A percentile compares a stretch with the other conserved stretches of the same genome.
These are phyloP conservation scores for Ilyonectria destructans DNA, from an alignment of 2,329 filamentous ascomycete species.

Conservation along the genomic window DNA sequence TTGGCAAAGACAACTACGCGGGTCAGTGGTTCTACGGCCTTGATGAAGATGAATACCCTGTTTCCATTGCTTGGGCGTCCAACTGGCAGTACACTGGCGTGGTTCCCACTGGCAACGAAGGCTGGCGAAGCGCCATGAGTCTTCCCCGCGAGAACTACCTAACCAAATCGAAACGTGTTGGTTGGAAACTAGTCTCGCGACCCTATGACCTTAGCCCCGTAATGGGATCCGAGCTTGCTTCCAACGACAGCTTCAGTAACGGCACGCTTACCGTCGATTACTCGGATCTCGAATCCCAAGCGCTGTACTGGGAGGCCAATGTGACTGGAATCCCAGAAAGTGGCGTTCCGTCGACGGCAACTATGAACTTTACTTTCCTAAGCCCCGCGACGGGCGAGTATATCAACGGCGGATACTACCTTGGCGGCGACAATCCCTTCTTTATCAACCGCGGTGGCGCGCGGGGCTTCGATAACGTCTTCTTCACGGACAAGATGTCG, in stretches of 20 bases:
- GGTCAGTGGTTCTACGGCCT: slow-evolving; percentile 54
- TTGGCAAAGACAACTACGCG: slow-evolving; percentile 58
- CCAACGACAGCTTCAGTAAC: slow-evolving; percentile 63
- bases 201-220: slow-evolving; percentile 67
- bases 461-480: slow-evolving; percentile 50
- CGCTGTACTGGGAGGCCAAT: slow-evolving; percentile 71
- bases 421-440: slow-evolving; percentile 48
- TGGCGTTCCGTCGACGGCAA: slow-evolving; percentile 40
- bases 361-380: slow-evolving; percentile 50
- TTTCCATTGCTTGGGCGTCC: slow-evolving; percentile 56
- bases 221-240: slow-evolving; percentile 61
- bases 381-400: slow-evolving; percentile 48
- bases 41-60: slow-evolving; percentile 45
- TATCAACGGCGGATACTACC: slow-evolving; percentile 48
- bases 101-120: slow-evolving; percentile 52
- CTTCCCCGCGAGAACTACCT: slow-evolving; percentile 66
- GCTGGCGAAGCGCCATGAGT: slow-evolving; percentile 54
- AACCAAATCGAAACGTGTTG: slow-evolving; percentile 65
- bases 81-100: slow-evolving; percentile 54
- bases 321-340: slow-evolving; percentile 58
- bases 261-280: slow-evolving; percentile 67
- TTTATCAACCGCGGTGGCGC: slow-evolving; percentile 51
- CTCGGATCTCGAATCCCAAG: slow-evolving; percentile 56
- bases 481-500: slow-evolving; percentile 54
- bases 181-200: slow-evolving; percentile 66